These are phyloP conservation scores for Phytophthora hybrid DNA, from an alignment of 352 stramenopile species.

Conservation along the genomic window DNA sequence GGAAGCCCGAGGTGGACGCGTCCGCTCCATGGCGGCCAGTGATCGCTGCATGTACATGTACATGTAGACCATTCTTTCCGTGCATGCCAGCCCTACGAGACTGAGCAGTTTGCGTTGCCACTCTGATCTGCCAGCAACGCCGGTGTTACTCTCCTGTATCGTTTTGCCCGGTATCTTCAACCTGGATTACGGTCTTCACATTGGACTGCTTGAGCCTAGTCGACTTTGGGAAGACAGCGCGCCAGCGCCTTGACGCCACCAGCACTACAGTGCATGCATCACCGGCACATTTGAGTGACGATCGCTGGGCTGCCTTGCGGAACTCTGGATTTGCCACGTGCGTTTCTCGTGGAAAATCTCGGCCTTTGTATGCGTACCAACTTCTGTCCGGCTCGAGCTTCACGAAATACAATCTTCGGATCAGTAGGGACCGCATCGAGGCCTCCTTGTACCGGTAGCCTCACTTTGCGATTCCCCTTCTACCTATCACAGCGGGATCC, in stretches of 20 bases:
- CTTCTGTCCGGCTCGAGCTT: constrained; percentile 15
- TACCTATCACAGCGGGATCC: neutral
- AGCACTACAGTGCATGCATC: neutral
- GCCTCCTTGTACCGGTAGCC: neutral
- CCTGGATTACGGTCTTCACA: neutral
- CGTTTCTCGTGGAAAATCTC: constrained; percentile 18
- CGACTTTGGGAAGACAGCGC: constrained; percentile 1
- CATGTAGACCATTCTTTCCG: neutral
- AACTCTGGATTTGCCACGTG: neutral
- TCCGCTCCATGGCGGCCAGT: neutral
- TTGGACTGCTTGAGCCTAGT: too few species aligned
- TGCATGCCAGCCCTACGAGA: neutral
- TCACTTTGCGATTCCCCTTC: constrained; percentile 23
- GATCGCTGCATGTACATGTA: neutral
- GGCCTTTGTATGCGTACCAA: constrained; percentile 31
- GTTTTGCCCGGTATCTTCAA: constrained; percentile 16
- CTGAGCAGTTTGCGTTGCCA: constrained; percentile 2
- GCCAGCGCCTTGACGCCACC: neutral
- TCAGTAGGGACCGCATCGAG: neutral
- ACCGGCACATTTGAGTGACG: neutral
- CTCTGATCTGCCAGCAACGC: neutral
- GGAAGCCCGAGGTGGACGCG: neutral
- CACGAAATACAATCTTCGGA: constrained; percentile 30
- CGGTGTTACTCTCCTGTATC: constrained; percentile 17
- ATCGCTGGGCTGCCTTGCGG: neutral